Evolutionary conservation across 2,329 filamentous ascomycete genomes (phyloP).

Genomic region (Colletotrichum sp.): DNA sequence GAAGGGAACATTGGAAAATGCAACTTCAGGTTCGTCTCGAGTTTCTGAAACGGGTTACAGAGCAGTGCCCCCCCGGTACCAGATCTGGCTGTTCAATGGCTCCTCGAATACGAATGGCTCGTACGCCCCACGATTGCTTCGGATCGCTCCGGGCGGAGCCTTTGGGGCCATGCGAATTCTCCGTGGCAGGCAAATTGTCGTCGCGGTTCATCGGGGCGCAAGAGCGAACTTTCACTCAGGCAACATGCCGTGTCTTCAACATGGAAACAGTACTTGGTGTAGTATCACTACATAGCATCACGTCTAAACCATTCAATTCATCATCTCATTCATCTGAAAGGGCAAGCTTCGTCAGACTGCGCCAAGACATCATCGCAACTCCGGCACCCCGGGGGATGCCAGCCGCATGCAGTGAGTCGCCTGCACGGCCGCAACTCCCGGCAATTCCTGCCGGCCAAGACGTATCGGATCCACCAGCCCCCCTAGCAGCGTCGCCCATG

Average conservation of each 20-base stretch:
- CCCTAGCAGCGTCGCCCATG: background rate
- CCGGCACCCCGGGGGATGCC: background rate
- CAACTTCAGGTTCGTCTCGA: background rate
- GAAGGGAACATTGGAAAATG: background rate
- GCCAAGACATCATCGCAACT: background rate
- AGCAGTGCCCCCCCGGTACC: background rate
- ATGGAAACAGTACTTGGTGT: fast-evolving
- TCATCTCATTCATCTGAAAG: background rate
- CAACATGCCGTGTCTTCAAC: background rate
- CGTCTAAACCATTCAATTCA: background rate
- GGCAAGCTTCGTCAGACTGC: background rate
- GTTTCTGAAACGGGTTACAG: background rate
- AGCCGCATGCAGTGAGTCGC: background rate
- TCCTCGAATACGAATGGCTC: background rate
- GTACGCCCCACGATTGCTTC: background rate
- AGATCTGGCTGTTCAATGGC: background rate
- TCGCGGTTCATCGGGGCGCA: fast-evolving
- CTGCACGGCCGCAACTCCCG: background rate
- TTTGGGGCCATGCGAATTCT: background rate
- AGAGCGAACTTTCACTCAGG: background rate
- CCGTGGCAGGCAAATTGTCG: background rate
- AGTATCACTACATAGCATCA: background rate
- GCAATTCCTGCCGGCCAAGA: background rate
- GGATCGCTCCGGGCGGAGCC: background rate
- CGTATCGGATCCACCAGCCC: background rate